Evolutionary conservation across 306 rosid species (phyloP).

Genomic region (Cercis canadensis): DNA sequence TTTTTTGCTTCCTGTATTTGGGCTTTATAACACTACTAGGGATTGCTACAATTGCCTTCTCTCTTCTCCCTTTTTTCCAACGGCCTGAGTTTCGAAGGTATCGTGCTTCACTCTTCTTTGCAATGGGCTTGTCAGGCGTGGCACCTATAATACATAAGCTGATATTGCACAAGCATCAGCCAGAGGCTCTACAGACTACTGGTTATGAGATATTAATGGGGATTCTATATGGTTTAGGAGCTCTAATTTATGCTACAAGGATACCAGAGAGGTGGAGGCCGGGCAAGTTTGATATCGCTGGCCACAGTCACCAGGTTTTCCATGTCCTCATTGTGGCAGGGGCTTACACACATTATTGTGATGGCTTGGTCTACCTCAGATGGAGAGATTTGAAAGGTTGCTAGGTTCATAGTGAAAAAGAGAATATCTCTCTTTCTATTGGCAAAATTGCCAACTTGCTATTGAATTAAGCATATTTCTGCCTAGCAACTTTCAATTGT

Average conservation of each 20-base stretch:
- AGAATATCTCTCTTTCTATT: slow-evolving; percentile 11
- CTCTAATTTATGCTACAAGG: slow-evolving; percentile 59
- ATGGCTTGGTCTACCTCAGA: slow-evolving; percentile 56
- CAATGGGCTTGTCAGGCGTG: slow-evolving; percentile 61
- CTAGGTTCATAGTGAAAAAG: slow-evolving; percentile 14
- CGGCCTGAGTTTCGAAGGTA: slow-evolving; percentile 48
- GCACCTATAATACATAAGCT: slow-evolving; percentile 62
- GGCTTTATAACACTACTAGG: slow-evolving; percentile 60
- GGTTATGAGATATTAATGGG: slow-evolving; percentile 67
- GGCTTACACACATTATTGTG: slow-evolving; percentile 63
- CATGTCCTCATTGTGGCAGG: slow-evolving; percentile 75
- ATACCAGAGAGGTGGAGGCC: slow-evolving; percentile 72
- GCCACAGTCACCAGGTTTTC: slow-evolving; percentile 70
- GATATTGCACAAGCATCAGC: slow-evolving; percentile 47
- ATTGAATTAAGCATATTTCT: not conserved
- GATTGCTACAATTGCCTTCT: slow-evolving; percentile 47
- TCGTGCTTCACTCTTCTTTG: slow-evolving; percentile 62
- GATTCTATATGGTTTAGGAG: slow-evolving; percentile 63
- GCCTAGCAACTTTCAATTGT: not conserved
- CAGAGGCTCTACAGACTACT: slow-evolving; percentile 55
- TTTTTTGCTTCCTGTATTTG: slow-evolving; percentile 58
- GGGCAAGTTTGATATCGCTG: slow-evolving; percentile 72
- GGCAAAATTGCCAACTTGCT: slow-evolving; percentile 19
- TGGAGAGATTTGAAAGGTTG: slow-evolving; percentile 68
- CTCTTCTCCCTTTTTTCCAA: slow-evolving; percentile 56